Evolutionary conservation across 352 stramenopile genomes (phyloP), one percentile per base, ranked within the genome.

Genomic region (Aphanomyces euteiches): DNA sequence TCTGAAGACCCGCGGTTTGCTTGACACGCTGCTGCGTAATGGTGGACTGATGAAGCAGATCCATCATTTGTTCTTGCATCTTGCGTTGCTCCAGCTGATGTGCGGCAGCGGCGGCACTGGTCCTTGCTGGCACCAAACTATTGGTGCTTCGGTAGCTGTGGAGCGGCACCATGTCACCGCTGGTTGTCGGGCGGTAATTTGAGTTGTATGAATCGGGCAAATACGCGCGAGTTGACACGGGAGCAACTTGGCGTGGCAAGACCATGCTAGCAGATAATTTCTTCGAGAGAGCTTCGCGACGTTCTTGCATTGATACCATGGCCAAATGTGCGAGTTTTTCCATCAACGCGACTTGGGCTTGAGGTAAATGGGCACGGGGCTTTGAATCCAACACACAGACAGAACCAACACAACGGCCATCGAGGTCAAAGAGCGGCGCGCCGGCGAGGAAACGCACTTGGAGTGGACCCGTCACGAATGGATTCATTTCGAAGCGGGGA

Each of bases 401-500:
- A 0, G 84, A 80, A 13, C 86, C 86, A 10, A 93, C 84, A 57
- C 84, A 92, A 58, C 86, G 74, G 50, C 89, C 90, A 63, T 92
- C 78, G 41, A 90, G 82, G n/a, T 85, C 91, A 47, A 93, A 91
- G 39, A 98, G 79, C 37, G 93, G 90, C n/a, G 92, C 90, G 41
- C 91, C 93, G 0, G 95, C 93, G 56, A 98, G 90, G 75, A 98
- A 98, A 15, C 95, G 89, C 57, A 98, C 92, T 64, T 85, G 78
- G 2, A 96, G 85, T 15, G 86, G 78, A 17, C 93, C 93, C 1
- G 85, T 97, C 0, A 98, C 93, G 39, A 98, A 88, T 68, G 88
- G 82, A 73, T 97, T 96, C 13, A 85, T 72, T 47, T 76, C 73
- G 72, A 98, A 98, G 6, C 93, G 83, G n/a, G 80, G 63, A 73